Evolutionary conservation across 345 rosid species (phyloP).

Genomic region (Stellera chamaejasme): DNA sequence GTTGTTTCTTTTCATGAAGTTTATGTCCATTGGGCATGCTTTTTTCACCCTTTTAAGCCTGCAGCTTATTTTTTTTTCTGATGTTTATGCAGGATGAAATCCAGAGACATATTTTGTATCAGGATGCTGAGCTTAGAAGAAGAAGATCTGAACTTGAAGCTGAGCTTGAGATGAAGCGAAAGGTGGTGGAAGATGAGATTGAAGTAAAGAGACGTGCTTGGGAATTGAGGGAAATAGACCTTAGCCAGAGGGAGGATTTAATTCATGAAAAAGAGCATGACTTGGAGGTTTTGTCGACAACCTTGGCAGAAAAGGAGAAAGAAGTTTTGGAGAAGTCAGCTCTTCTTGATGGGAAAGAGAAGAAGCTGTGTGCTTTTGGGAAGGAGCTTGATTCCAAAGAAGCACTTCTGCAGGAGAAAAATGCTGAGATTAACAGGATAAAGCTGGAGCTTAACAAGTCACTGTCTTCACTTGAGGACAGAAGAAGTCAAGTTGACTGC

Average conservation of each 20-base stretch:
- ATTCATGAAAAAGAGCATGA: constrained; percentile 75
- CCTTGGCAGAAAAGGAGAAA: constrained; percentile 59
- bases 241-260: constrained; percentile 56
- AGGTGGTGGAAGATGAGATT: constrained; percentile 72
- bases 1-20: constrained; percentile 17
- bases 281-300: constrained; percentile 50
- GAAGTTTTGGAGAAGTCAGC: constrained; percentile 47
- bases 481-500: constrained; percentile 50
- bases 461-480: constrained; percentile 54
- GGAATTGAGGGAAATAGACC: constrained; percentile 86
- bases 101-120: constrained; percentile 52
- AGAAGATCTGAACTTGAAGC: constrained; percentile 71
- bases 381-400: constrained; percentile 38
- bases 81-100: constrained; percentile 46
- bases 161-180: constrained; percentile 55
- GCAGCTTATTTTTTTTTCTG: neutral
- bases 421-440: constrained; percentile 43
- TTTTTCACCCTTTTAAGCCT: neutral
- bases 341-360: constrained; percentile 57
- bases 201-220: constrained; percentile 84
- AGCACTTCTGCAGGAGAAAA: constrained; percentile 44
- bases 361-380: constrained; percentile 34
- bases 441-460: constrained; percentile 62
- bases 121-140: constrained; percentile 45
- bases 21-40: neutral